Evolutionary conservation across 2,329 filamentous ascomycete genomes (phyloP), one percentile per base, ranked within the genome.

Genomic region (Blumeriella jaapii): DNA sequence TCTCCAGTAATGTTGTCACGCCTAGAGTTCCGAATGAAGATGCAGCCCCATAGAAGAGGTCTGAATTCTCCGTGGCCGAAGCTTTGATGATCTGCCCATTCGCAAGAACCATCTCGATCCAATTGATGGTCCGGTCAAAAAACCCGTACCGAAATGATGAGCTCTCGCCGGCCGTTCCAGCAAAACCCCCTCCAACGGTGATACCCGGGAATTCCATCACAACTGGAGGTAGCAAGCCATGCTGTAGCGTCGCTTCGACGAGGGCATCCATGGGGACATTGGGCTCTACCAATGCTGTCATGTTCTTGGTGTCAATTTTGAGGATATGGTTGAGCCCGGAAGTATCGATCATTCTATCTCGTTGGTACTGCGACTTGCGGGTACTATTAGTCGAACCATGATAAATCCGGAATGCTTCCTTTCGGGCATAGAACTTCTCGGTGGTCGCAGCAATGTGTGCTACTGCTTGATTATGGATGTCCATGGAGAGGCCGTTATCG

Each of bases 131-230:
- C 3, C 68, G 58, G 31, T 82, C 74, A 50, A 82, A 82, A 39
- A 77, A 69, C 0, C 78, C 76, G 42, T 75, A 65, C 6, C 64
- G 64, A 52, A 78, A 82, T 0, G 71, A 78, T 38, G 66, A 72
- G 53, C 73, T 78, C 51, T 82, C 78, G 5, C 74, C 77, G 0
- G 70, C 68, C 0, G 74, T 79, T 1, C 77, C 77, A 2, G 73
- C 64, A 49, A 77, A 81, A 0, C 72, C 74, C 5, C 77, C 76
- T 6, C 77, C 76, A 0, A 68, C 69, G 0, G 78, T 82, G 41
- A 82, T 82, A 1, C 74, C 74, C 0, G 76, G 75, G 26, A 82
- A 76, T 47, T 82, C 78, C 69, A 80, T 79, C 6, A 82, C 73
- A 0, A 82, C 73, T 0, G 68, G 69, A 2, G 68, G 74, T 1